These are phyloP conservation scores for Lasiosphaeris hirsuta DNA, from an alignment of 495 filamentous ascomycete species.

Conservation along the genomic window DNA sequence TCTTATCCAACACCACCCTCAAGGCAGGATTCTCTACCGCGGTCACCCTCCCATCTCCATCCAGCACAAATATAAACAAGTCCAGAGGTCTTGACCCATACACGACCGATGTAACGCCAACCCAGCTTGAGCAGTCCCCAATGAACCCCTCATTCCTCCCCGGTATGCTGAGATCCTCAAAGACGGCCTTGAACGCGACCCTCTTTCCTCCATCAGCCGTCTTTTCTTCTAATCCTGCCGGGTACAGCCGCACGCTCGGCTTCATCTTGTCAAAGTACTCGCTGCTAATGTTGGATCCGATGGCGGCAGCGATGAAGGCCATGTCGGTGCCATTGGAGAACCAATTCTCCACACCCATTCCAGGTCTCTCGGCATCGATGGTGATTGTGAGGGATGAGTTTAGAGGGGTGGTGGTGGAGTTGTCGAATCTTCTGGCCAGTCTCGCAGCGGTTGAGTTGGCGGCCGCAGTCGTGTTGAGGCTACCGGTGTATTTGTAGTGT, in stretches of 20 bases:
- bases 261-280: constrained; percentile 26
- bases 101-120: constrained; percentile 32
- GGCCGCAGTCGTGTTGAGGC: not conserved
- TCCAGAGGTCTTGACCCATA: constrained; percentile 39
- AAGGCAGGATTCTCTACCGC: constrained; percentile 39
- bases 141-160: constrained; percentile 26
- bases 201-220: constrained; percentile 29
- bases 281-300: constrained; percentile 25
- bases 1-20: constrained; percentile 33
- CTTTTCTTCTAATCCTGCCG: constrained; percentile 35
- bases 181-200: constrained; percentile 47
- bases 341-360: constrained; percentile 44
- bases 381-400: constrained; percentile 42
- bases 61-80: constrained; percentile 43
- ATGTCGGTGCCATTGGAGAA: constrained; percentile 50
- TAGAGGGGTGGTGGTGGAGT: constrained; percentile 17
- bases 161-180: constrained; percentile 32
- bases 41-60: constrained; percentile 30
- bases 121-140: constrained; percentile 40
- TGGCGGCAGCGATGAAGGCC: constrained; percentile 30
- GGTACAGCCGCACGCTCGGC: constrained; percentile 37
- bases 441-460: not conserved
- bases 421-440: not conserved
- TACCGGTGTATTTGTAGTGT: constrained; percentile 27
- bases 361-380: constrained; percentile 35